Evolutionary conservation across 1,284 basidiomycete genomes (phyloP), one percentile per base, ranked within the genome.

Genomic region (Heterobasidion occidentale): DNA sequence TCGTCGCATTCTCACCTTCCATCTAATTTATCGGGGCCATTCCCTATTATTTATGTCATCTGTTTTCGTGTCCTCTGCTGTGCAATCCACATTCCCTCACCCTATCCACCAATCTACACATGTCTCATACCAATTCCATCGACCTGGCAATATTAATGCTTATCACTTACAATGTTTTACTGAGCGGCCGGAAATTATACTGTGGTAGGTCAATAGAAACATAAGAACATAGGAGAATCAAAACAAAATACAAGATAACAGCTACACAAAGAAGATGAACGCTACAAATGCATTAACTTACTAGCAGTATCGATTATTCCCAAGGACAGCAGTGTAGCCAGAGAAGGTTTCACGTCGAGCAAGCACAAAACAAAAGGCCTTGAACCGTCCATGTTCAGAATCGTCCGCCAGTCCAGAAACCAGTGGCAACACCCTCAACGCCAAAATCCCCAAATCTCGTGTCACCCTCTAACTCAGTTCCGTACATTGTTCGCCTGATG

Each of bases 381-480:
- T 12, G n/a, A 42, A 42, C n/a, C 38, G 38, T n/a, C 38, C 11
- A 42, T 42, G 11, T n/a, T 49, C 47, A 49, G 12, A 46, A 38
- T 60, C 51, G 56, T 46, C 59, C 54, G 53, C 42, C 49, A 27
- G 48, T 49, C 51, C 86, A 89, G 65, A 85, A 89, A 15, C 80
- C 78, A 56, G 77, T 78, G 19, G 84, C 85, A 58, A 89, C 80
- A 14, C 86, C 83, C 64, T 87, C 84, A 34, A 88, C 74, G 48
- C 88, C 88, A 67, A 90, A 90, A 69, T 90, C 88, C 6, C 88
- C 88, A 65, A 90, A 90, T 50, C 88, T 79, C 11, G 83, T 85
- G 65, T 90, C 87, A 46, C 73, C 72, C 34, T 88, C 86, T 46
- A 89, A 67, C 68, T 90, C 88, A 0, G 88, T 90, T 6, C 88